Base-by-base conservation (phyloP, 225 moss, liverwort and hornwort species). In the Anthoceros angustus region DNA sequence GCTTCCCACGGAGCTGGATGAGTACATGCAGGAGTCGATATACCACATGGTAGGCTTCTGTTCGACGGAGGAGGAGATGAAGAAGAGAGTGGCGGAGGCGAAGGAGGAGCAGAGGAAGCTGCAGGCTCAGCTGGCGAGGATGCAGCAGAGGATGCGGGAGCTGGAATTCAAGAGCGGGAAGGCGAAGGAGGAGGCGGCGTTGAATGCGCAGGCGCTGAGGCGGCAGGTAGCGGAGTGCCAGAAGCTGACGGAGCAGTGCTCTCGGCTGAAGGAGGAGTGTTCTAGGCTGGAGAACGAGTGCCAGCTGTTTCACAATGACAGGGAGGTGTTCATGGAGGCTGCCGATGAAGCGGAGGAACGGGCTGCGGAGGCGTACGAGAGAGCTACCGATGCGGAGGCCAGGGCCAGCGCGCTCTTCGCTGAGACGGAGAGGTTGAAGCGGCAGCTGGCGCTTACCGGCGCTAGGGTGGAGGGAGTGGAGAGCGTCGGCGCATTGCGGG, bases 311-410 rank as follows among this genome's bases (percentile, higher is more conserved):
- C 86, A 93, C 69, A 89, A 89, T 42, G 93, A 93, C 32, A 80
- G 89, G 41, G 93, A 93, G 65, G 86, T 89, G 5, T 93, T 93
- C 46, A 89, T 87, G 93, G 89, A 89, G 80, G 89, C 80, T 39
- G 89, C 93, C 9, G 89, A 89, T 66, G 93, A 93, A 68, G 93
- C 93, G 4, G 93, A 93, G 69, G 89, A 93, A 75, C 78, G 93
- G 39, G 89, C 93, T 38, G 93, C 89, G 25, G 79, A 77, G 70
- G 89, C 93, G 2, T 82, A 93, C 48, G 89, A 93, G 24, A 79
- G 82, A 66, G 87, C 84, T 23, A 70, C 67, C 24, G 86, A 80
- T 62, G 86, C 87, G 38, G 78, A 93, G 65, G 71, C 68, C 70
- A 86, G 74, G 71, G 73, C 73, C 23, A 73, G 79, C 68, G 74